A percentile compares a stretch with the other conserved stretches of the same genome.
Conservation (phyloP, 139 green algal species). For the Chlamydomonas asymmetrica region DNA sequence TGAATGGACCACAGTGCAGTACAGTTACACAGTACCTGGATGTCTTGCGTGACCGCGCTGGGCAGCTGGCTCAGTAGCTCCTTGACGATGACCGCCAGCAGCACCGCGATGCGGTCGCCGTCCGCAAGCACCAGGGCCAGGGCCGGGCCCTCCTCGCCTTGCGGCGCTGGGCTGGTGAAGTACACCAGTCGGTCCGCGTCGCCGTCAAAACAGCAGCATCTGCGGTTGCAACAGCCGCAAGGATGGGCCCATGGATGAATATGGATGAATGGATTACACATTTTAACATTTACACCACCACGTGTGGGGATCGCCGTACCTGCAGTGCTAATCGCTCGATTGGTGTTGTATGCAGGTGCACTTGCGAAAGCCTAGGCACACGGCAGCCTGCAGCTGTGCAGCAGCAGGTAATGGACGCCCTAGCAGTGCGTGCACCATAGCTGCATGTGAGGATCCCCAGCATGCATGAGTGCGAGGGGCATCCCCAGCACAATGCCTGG, state of each 20-base stretch:
- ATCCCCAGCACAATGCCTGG: too few relatives aligned
- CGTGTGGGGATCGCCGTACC: background rate
- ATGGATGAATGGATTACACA: too few relatives aligned
- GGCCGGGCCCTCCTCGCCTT: background rate
- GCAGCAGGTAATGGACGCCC: too few relatives aligned
- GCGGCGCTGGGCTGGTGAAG: slow-evolving; percentile 62
- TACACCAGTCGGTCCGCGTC: slow-evolving; percentile 97
- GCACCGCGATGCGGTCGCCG: slow-evolving; percentile 91
- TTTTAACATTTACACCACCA: background rate
- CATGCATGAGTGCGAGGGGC: too few relatives aligned
- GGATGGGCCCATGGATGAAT: too few relatives aligned
- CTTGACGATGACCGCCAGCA: slow-evolving; percentile 71
- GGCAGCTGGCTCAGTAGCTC: slow-evolving; percentile 65
- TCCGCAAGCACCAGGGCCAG: slow-evolving; percentile 74
- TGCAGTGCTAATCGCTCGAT: too few relatives aligned
- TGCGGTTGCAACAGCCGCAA: slow-evolving; percentile 1
- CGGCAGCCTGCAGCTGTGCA: slow-evolving; percentile 25
- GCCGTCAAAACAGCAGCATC: slow-evolving; percentile 83
- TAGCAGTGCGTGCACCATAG: too few relatives aligned
- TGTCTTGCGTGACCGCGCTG: background rate
- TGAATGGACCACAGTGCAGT: background rate
- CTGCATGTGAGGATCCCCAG: too few relatives aligned
- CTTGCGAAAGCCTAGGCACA: background rate
- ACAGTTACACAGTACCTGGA: slow-evolving; percentile 18
- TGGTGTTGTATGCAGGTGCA: too few relatives aligned